Conservation (phyloP, 2,329 filamentous ascomycete species). For the Orbilia brochopaga region DNA sequence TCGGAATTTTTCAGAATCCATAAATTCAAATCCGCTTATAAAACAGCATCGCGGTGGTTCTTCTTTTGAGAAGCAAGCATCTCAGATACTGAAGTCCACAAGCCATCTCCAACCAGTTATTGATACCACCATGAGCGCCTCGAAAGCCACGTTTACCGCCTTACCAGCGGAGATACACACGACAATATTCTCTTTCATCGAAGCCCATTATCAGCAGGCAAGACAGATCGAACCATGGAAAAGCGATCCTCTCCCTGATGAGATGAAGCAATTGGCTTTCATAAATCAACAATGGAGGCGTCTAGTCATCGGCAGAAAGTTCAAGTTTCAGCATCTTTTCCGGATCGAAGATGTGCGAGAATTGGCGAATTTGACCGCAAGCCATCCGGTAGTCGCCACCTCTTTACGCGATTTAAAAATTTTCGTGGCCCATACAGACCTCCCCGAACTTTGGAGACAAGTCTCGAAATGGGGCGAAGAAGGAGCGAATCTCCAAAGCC, state of each 20-base stretch:
- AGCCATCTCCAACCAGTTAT: constrained; percentile 6
- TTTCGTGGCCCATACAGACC: constrained; percentile 13
- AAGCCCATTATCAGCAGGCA: constrained; percentile 21
- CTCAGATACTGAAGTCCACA: constrained; percentile 6
- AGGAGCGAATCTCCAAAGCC: constrained; percentile 26
- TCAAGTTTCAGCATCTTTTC: constrained; percentile 23
- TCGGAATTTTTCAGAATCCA: neutral
- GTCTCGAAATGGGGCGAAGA: constrained; percentile 33
- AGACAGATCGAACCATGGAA: constrained; percentile 26
- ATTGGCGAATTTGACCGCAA: constrained; percentile 21
- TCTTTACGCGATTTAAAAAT: constrained; percentile 30
- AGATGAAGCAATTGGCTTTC: constrained; percentile 34
- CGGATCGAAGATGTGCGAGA: constrained; percentile 23
- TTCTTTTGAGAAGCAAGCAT: constrained; percentile 6
- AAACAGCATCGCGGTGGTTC: constrained; percentile 1
- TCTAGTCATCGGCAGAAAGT: constrained; percentile 30
- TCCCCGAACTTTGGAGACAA: constrained; percentile 22
- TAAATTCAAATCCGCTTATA: constrained; percentile 3
- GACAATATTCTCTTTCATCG: constrained; percentile 31
- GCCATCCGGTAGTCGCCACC: constrained; percentile 22
- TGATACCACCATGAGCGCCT: constrained; percentile 20
- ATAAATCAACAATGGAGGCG: constrained; percentile 44
- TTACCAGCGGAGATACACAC: constrained; percentile 29
- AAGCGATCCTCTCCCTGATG: constrained; percentile 22
- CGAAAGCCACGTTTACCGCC: constrained; percentile 30